A percentile compares a stretch with the other conserved stretches of the same genome.
phyloP scores from a whole-genome alignment of 1,284 basidiomycete species.

The Polyporus tsugae region DNA sequence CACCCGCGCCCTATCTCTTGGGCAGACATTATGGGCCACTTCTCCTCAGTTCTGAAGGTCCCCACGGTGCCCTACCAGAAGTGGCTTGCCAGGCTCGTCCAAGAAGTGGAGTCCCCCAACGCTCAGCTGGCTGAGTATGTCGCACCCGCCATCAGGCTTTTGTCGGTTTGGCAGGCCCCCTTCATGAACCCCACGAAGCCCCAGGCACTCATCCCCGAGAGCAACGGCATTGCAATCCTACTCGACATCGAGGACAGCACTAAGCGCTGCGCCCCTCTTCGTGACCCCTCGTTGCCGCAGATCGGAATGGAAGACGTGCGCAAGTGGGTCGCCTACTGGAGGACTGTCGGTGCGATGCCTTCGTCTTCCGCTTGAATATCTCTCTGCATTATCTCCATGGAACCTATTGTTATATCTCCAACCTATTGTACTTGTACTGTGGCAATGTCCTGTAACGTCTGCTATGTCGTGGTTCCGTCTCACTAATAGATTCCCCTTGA shows the following conservation, averaged over 20 bases:
- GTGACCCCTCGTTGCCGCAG: not conserved
- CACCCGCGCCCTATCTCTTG: conserved; percentile 8
- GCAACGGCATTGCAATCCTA: conserved; percentile 1
- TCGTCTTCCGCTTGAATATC: not conserved
- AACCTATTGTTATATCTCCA: too few relatives aligned
- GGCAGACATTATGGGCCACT: conserved; percentile 1
- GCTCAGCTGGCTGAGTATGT: not conserved
- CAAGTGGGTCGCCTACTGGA: not conserved
- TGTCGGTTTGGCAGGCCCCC: not conserved
- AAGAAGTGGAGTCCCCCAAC: not conserved
- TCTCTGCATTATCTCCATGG: not conserved
- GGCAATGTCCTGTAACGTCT: too few relatives aligned
- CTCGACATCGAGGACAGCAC: not conserved
- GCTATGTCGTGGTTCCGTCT: not conserved
- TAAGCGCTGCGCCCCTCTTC: not conserved
- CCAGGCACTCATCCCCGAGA: not conserved
- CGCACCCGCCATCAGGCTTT: not conserved
- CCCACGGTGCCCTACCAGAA: not conserved
- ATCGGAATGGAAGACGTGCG: not conserved
- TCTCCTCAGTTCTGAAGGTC: not conserved
- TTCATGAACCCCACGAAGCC: not conserved
- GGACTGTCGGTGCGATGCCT: not conserved
- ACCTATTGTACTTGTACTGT: not conserved
- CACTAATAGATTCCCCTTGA: not conserved
- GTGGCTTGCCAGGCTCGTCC: not conserved